Evolutionary conservation across 306 rosid genomes (phyloP), one percentile per base, ranked within the genome.

Genomic region (Fagus crenata): DNA sequence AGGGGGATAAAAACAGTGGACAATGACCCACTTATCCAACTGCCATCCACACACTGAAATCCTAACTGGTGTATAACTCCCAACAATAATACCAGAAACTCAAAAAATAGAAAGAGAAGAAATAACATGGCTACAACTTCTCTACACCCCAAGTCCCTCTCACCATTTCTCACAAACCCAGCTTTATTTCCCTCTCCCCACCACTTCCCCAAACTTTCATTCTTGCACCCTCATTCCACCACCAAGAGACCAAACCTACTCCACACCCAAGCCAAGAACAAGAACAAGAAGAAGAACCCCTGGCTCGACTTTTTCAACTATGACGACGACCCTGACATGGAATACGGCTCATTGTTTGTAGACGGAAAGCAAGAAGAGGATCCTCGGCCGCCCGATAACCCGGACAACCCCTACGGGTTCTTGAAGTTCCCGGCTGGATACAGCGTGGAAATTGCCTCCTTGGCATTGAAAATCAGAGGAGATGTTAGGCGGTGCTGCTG

Each of bases 291-390:
- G 88, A 87, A 81, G 58, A 89, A 94, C 74, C 88, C 87, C 8
- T 93, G 97, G 98, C 75, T 92, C 15, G 98, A 94, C 84, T 87
- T 86, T 1, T 92, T 92, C 78, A 94, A 94, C 71, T 93, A 92
- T 28, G 97, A 92, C 0, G 97, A 86, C 1, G 97, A 94, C 69
- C 94, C 91, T 0, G 82, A 88, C 1, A 85, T 90, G 84, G 98
- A 92, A 51, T 88, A 86, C 31, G 97, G 93, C 18, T 86, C 92
- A 2, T 84, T 92, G 74, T 90, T 83, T 55, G 32, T 78, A 42
- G 89, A 94, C 2, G 98, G 97, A 5, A 92, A 89, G 85, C 98
- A 94, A 67, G 97, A 92, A 0, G 96, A 94, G 85, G 94, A 94
- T 65, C 81, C 90, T 0, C 83, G 97, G 64, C 97, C 86, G 0